Evolutionary conservation across 192 early-diverging fungal genomes (phyloP), one percentile per base, ranked within the genome.

Genomic region (Phycomyces nitens): DNA sequence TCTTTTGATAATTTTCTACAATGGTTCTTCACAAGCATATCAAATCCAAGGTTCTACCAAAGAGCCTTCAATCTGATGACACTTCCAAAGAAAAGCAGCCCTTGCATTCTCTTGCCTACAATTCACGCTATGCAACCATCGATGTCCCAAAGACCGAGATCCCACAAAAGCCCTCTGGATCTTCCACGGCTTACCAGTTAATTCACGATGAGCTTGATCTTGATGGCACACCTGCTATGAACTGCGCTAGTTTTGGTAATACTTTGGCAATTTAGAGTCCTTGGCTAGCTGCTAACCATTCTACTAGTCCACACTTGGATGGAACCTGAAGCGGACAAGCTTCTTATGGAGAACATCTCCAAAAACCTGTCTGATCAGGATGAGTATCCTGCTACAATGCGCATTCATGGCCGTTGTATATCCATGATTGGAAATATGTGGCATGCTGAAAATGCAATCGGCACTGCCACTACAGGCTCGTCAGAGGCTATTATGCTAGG

Each of bases 181-280:
- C 85, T 24, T 70, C 71, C 50, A 79, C 79, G 34, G 81, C 85
- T 2, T 91, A 89, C 73, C 89, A 88, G 72, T 64, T 91, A 49
- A 82, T 91, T 69, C 85, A 89, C 60, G 89, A 91, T 67, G 81
- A 88, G 67, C 74, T 91, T 1, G 80, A 78, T 47, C 76, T 91
- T 50, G 84, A 88, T 68, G 84, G 83, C 52, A 82, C 82, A 51
- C 82, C 85, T 18, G 68, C 66, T 55, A 66, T 83, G 62, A 88
- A 85, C 71, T 78, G 83, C 64, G 83, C 81, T 3, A 78, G 75
- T 22, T 83, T 85, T 68, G 20, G 76, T 79, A 69, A 27, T 50
- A 4, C 0, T 21, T 10, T 27, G 52, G 7, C 29, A 34, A 34
- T 34, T 5, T 34, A 7, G n/a, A n/a, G n/a, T n/a, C 7, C 7